Conservation (phyloP, 768 basidiomycete genomes). For the Boletus sp. region DNA sequence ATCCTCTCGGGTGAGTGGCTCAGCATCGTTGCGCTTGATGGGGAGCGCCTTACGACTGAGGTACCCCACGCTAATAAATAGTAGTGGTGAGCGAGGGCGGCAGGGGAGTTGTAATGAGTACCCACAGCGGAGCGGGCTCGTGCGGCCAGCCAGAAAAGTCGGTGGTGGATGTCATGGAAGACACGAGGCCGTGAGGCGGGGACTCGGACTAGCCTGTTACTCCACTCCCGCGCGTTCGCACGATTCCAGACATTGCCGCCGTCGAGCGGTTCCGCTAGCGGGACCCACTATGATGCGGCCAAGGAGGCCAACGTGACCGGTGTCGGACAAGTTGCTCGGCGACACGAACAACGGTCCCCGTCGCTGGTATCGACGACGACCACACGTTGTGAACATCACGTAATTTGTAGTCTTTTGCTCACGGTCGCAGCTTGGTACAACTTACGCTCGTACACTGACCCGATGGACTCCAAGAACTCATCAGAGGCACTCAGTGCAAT, state of each 20-base stretch:
- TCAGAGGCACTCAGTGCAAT: constrained; percentile 33
- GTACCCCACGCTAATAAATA: constrained; percentile 49
- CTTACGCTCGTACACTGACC: neutral
- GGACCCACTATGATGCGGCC: neutral
- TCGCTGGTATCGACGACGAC: constrained; percentile 14
- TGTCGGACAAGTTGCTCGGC: constrained; percentile 1
- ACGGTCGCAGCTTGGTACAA: constrained; percentile 7
- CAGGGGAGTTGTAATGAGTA: constrained; percentile 13
- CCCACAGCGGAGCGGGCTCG: constrained; percentile 56
- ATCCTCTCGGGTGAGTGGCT: constrained; percentile 79
- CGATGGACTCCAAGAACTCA: constrained; percentile 26
- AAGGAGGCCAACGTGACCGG: neutral
- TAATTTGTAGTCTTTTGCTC: constrained; percentile 27
- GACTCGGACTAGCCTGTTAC: constrained; percentile 18
- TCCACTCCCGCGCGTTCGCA: constrained; percentile 27
- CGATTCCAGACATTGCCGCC: constrained; percentile 23
- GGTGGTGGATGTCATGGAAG: constrained; percentile 47
- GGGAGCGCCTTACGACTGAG: constrained; percentile 64
- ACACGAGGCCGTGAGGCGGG: constrained; percentile 37
- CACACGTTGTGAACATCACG: constrained; percentile 14
- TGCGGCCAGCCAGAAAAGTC: constrained; percentile 42
- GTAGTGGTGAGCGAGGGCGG: constrained; percentile 7
- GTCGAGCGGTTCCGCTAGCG: constrained; percentile 6
- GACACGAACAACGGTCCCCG: constrained; percentile 3
- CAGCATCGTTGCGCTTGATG: constrained; percentile 81